Percentiles rank a stretch among this genome's conserved stretches.
phyloP scores from a whole-genome alignment of 1,139 yeast species.

The Geotrichum australiense region DNA sequence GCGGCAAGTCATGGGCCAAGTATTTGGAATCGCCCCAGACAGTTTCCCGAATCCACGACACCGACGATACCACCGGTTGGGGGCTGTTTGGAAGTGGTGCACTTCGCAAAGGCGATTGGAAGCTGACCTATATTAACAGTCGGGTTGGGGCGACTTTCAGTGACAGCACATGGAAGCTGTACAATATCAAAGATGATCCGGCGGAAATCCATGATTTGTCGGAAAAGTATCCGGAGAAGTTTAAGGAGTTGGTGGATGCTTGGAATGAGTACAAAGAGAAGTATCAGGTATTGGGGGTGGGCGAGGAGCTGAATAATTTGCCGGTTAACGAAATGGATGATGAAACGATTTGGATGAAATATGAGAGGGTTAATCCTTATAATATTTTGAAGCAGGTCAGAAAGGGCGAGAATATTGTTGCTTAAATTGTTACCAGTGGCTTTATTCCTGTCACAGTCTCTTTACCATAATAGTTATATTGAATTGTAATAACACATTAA shows the following conservation, averaged over 20 bases:
- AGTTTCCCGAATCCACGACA: constrained; percentile 17
- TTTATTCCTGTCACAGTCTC: too few species aligned
- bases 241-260: constrained; percentile 39
- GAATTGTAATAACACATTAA: too few species aligned
- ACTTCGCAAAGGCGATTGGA: constrained; percentile 44
- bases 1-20: constrained; percentile 40
- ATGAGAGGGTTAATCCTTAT: constrained; percentile 3
- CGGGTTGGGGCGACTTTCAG: constrained; percentile 37
- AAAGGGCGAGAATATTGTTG: background rate
- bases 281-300: constrained; percentile 1
- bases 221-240: constrained; percentile 31
- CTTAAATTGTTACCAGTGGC: background rate
- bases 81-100: constrained; percentile 53
- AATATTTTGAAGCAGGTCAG: background rate
- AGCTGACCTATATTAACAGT: constrained; percentile 44
- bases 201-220: constrained; percentile 45
- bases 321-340: constrained; percentile 8
- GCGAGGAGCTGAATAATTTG: background rate
- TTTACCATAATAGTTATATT: too few species aligned
- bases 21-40: constrained; percentile 15
- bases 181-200: constrained; percentile 39
- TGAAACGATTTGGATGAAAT: constrained; percentile 7
- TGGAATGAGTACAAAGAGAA: constrained; percentile 32
- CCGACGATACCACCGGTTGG: constrained; percentile 49
- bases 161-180: constrained; percentile 46